Evolutionary conservation across 202 grass and related monocot genomes (phyloP), one percentile per base, ranked within the genome.

Genomic region (Musa balbisiana): DNA sequence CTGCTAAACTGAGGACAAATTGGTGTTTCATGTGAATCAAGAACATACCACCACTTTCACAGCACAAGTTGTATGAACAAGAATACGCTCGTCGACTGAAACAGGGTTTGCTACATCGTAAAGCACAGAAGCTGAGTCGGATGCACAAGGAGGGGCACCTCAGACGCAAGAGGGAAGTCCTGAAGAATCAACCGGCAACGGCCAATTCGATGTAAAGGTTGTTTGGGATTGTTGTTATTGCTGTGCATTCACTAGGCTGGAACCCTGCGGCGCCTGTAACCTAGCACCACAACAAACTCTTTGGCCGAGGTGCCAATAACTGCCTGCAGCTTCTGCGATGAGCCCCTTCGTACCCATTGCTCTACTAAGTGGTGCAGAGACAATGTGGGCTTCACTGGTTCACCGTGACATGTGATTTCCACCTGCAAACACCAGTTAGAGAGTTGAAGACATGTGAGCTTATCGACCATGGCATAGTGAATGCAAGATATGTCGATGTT

Each of bases 271-370:
- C 84, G 80, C 52, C 87, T 80, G 2, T 92, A 92, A 26, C 70
- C 78, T 78, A 92, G 77, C 53, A 87, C 87, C 87, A 90, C 84
- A 69, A 92, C 84, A 53, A 85, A 92, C 14, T 92, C 87, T 81
- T 85, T 83, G 4, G 84, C 90, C 0, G 90, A 90, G 74, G 84
- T 80, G 70, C 90, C 90, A 33, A 87, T 54, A 50, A 84, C 16
- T 0, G 87, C 86, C 51, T 82, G 87, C 52, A 92, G 3, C 53
- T 67, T 85, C 51, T 88, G 90, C 0, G 14, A 65, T 0, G 87
- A 82, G 26, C 81, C 87, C 3, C 78, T 72, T 77, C 75, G 77
- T 11, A 92, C 70, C 90, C 90, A 92, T 54, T 75, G 82, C 10
- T 92, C 90, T 53, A 92, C 78, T 53, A 92, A 72, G 74, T 87